Evolutionary conservation across 192 early-diverging fungal species (phyloP).

Genomic region (Backusella psychrophila): DNA sequence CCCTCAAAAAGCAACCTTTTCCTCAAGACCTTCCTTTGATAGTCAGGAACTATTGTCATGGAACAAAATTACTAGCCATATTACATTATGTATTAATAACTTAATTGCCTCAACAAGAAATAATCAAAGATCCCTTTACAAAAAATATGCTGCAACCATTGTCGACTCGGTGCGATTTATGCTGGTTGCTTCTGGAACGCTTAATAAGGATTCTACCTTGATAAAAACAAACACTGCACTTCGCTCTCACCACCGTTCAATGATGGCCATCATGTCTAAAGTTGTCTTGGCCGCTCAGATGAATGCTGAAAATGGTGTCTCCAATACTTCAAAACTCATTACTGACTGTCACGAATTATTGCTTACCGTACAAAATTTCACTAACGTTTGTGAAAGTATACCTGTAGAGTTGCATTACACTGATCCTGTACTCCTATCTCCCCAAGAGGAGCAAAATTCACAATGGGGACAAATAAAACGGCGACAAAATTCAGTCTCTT

Average conservation of each 20-base stretch:
- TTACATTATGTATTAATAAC: conserved; percentile 53
- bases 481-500: neutral
- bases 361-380: conserved; percentile 64
- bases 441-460: neutral
- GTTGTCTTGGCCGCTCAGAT: conserved; percentile 72
- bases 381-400: conserved; percentile 31
- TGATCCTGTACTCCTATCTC: conserved; percentile 15
- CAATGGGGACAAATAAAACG: conserved; percentile 18
- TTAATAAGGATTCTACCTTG: conserved; percentile 63
- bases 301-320: conserved; percentile 70
- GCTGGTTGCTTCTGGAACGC: conserved; percentile 76
- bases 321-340: conserved; percentile 60
- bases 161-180: conserved; percentile 83
- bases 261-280: conserved; percentile 68
- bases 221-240: conserved; percentile 40
- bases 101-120: conserved; percentile 52
- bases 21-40: neutral
- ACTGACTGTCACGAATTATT: conserved; percentile 60
- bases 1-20: neutral
- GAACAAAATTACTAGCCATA: conserved; percentile 47
- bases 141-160: conserved; percentile 55
- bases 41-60: conserved; percentile 37
- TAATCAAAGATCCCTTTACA: conserved; percentile 52
- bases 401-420: conserved; percentile 35
- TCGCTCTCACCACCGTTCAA: conserved; percentile 36